A percentile compares a stretch with the other conserved stretches of the same genome.
phyloP scores from a whole-genome alignment of 2,329 filamentous ascomycete genomes.

The Claviceps sp. region DNA sequence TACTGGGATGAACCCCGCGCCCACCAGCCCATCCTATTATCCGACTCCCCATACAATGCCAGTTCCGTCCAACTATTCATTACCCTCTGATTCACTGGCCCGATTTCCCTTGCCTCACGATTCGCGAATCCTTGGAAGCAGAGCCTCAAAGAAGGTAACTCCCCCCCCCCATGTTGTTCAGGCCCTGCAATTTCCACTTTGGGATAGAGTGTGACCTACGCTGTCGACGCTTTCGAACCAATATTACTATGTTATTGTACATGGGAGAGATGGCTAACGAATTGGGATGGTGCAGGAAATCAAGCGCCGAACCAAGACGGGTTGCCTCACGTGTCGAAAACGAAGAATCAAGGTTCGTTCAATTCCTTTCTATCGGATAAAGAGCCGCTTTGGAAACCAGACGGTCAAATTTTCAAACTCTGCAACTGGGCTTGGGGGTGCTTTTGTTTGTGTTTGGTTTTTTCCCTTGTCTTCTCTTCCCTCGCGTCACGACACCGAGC shows the following conservation, averaged over 20 bases:
- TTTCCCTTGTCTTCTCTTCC: not conserved
- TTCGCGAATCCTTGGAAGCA: constrained; percentile 32
- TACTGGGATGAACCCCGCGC: constrained; percentile 16
- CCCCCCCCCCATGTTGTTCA: constrained; percentile 7
- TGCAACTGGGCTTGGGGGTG: too few species aligned
- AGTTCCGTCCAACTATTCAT: constrained; percentile 23
- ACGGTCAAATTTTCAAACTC: too few species aligned
- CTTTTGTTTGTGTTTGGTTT: constrained; percentile 6
- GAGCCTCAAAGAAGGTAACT: constrained; percentile 44
- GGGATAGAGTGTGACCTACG: too few species aligned
- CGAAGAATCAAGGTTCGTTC: constrained; percentile 46
- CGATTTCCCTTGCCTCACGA: constrained; percentile 36
- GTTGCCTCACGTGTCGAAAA: constrained; percentile 49
- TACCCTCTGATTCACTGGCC: constrained; percentile 29
- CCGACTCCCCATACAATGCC: constrained; percentile 23
- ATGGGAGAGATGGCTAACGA: constrained; percentile 1
- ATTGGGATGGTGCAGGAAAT: constrained; percentile 36
- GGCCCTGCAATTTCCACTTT: too few species aligned
- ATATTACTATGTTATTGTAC: not conserved
- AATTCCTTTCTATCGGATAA: not conserved
- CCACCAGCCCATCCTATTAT: constrained; percentile 29
- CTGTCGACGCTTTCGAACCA: not conserved
- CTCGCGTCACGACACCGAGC: not conserved
- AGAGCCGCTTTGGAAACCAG: too few species aligned
- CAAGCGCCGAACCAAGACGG: constrained; percentile 49